Base-by-base conservation (phyloP, 2,329 filamentous ascomycete species). In the Scorias spongiosa region DNA sequence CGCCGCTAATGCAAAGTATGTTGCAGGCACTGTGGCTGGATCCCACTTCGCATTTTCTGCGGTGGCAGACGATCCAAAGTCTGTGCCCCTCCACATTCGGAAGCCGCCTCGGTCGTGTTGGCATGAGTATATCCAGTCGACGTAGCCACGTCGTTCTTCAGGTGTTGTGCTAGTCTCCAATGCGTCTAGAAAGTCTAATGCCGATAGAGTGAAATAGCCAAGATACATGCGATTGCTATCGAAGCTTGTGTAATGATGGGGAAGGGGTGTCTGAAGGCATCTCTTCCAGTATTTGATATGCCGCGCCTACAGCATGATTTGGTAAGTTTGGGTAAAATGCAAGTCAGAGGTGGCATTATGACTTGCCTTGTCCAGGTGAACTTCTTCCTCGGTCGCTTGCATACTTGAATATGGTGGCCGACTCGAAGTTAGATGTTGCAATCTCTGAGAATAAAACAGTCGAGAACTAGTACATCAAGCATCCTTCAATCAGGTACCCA, bases 221-320 rank as follows among this genome's bases (percentile, higher is more conserved):
- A 96, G 77, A 5, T 82, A 83, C 69, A 96, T 82, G 55, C 91
- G 87, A 56, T 81, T 89, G 53, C 86, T 86, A 66, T 98, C 91
- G 61, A 83, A 91, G 60, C 79, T 73, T 12, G 84, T 93, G 68
- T 96, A 98, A 49, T 77, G 72, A 39, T 79, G 74, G 0, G 91
- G 91, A 6, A 98, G 78, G 48, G 81, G 74, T 18, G 80, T 81
- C 60, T 81, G 82, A 51, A 91, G 74, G 61, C 89, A 95, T 59
- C 88, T 80, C 51, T 87, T 76, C 81, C 88, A 98, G 73, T 95
- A 98, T 59, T 82, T 85, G 59, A 91, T 70, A 62, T 98, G 91
- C 14, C 57, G 52, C 14, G 48, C 45, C 55, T 60, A 46, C 10
- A n/a, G 32, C 20, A 34, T 32, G 2, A 34, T 14, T 18, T 20